phyloP scores from a whole-genome alignment of 1,284 basidiomycete species.

The Anthracocystis walkeri region DNA sequence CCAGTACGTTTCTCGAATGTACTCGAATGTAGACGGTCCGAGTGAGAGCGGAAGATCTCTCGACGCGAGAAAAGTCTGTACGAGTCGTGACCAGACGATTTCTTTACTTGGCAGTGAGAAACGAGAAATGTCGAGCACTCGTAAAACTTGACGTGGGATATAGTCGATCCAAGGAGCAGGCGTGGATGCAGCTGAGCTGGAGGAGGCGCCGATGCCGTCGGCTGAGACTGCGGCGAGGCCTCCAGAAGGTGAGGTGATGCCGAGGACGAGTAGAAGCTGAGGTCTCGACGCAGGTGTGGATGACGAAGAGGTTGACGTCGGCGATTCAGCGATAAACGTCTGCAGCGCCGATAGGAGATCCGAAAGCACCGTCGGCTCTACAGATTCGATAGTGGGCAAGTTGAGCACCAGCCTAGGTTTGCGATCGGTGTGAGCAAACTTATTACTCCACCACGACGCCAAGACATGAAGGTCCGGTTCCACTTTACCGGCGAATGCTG shows the following conservation, averaged over 20 bases:
- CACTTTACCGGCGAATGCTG: slow-evolving; percentile 36
- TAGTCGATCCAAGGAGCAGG: slow-evolving; percentile 52
- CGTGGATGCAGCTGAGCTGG: slow-evolving; percentile 24
- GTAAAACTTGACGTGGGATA: slow-evolving; percentile 41
- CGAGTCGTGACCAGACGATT: slow-evolving; percentile 50
- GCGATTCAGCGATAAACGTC: slow-evolving; percentile 37
- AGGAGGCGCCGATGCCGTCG: slow-evolving; percentile 18
- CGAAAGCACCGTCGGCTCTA: slow-evolving; percentile 47
- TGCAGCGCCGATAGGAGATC: slow-evolving; percentile 47
- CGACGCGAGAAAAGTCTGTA: slow-evolving; percentile 45
- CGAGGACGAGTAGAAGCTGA: slow-evolving; percentile 40
- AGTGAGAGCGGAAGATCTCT: slow-evolving; percentile 39
- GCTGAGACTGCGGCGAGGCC: slow-evolving; percentile 28
- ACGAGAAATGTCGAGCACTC: slow-evolving; percentile 49
- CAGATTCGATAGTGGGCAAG: slow-evolving; percentile 40
- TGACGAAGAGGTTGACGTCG: not conserved
- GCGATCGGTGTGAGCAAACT: slow-evolving; percentile 5
- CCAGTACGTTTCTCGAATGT: slow-evolving; percentile 56
- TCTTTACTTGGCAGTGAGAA: slow-evolving; percentile 52
- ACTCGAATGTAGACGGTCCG: slow-evolving; percentile 53
- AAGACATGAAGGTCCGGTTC: slow-evolving; percentile 43
- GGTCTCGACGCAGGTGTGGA: slow-evolving; percentile 5
- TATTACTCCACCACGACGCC: slow-evolving; percentile 29
- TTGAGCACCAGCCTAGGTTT: slow-evolving; percentile 33
- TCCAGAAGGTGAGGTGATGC: slow-evolving; percentile 50